phyloP scores from a whole-genome alignment of 2,329 filamentous ascomycete species.

The Colletotrichum falcatum region DNA sequence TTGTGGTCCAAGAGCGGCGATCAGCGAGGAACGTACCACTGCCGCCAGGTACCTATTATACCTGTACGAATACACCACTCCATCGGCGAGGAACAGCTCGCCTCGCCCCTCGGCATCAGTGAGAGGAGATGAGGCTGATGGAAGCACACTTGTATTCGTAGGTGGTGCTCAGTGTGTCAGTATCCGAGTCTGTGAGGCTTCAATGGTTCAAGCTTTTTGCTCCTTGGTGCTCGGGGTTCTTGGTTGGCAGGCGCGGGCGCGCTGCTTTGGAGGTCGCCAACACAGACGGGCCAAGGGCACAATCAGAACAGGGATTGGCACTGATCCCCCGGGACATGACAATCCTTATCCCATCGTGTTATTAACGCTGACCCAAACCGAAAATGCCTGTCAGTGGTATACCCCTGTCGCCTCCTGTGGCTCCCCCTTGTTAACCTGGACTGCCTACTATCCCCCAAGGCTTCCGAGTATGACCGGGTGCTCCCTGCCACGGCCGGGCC shows the following conservation, averaged over 20 bases:
- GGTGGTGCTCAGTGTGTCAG: neutral
- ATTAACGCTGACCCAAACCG: conserved; percentile 36
- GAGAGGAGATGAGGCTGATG: neutral
- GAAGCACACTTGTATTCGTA: too few relatives aligned
- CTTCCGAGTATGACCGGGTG: conserved; percentile 14
- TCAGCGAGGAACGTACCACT: neutral
- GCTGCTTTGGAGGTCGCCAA: neutral
- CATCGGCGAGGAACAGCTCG: neutral
- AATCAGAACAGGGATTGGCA: neutral
- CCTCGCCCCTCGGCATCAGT: neutral
- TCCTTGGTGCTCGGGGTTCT: neutral
- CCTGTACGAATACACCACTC: too few relatives aligned
- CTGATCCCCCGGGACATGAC: conserved; percentile 12
- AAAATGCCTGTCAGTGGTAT: conserved; percentile 8
- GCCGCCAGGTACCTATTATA: neutral
- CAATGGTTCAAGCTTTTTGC: neutral
- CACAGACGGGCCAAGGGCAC: neutral
- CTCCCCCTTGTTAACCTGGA: conserved; percentile 10
- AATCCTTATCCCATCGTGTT: conserved; percentile 21
- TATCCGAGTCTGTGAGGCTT: neutral
- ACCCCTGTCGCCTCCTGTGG: conserved; percentile 22
- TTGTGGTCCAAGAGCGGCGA: neutral
- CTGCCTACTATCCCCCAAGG: neutral
- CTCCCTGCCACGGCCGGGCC: conserved; percentile 3
- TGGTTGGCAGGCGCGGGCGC: neutral